Conservation (phyloP, 164 flowering plant genomes). For the Liquidambar formosana region DNA sequence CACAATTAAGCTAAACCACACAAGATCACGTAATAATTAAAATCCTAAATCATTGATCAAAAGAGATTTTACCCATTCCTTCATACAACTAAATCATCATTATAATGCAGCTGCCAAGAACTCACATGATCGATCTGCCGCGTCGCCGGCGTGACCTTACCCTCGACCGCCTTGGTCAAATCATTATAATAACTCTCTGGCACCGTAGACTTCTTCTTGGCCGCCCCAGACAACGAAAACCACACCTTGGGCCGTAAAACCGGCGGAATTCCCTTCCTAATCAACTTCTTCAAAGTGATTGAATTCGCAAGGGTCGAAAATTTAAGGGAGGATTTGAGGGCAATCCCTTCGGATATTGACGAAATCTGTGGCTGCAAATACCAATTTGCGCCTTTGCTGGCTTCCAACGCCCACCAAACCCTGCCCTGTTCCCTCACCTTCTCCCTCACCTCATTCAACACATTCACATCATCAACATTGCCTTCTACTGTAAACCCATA, state of each 20-base stretch:
- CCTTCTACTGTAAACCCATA: conserved; percentile 97
- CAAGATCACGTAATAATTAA: neutral
- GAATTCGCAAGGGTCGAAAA: conserved; percentile 68
- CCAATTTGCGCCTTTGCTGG: conserved; percentile 94
- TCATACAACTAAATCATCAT: neutral
- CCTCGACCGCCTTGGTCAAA: conserved; percentile 73
- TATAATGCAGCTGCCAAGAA: conserved; percentile 1
- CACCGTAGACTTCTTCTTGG: conserved; percentile 90
- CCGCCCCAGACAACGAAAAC: conserved; percentile 91
- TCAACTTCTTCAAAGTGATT: conserved; percentile 74
- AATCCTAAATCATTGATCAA: neutral
- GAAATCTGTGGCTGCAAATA: conserved; percentile 66
- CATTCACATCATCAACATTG: conserved; percentile 94
- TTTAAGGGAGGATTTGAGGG: conserved; percentile 57
- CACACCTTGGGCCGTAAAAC: conserved; percentile 90
- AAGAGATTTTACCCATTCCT: neutral
- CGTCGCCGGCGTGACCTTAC: conserved; percentile 86
- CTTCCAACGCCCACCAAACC: conserved; percentile 95
- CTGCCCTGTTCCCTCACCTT: conserved; percentile 86
- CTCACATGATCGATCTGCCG: conserved; percentile 95
- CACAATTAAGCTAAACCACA: neutral
- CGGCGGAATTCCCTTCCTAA: conserved; percentile 94
- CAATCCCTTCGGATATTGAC: conserved; percentile 50
- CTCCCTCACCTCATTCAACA: conserved; percentile 96
- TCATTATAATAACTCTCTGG: conserved; percentile 93